Evolutionary conservation across 805 yeast species (phyloP), one percentile per base, ranked within the genome.

Genomic region (Maudiozyma turicensis): DNA sequence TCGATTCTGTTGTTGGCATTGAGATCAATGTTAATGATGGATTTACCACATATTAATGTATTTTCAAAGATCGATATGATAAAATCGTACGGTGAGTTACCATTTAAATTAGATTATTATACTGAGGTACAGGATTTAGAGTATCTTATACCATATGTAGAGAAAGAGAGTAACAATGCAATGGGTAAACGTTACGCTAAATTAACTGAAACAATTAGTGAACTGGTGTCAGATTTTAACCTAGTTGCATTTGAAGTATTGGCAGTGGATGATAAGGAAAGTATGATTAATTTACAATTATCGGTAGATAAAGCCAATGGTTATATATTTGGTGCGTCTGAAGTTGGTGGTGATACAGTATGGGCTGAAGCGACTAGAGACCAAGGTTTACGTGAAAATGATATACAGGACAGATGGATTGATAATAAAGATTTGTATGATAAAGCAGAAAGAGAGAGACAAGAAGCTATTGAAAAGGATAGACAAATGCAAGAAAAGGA

Each of bases 291-390:
- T 46, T 66, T 93, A 37, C 73, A 93, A 42, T 74, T 84, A 13
- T 72, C 79, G 1, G 79, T 93, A 8, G 99, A 93, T 61, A 90
- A 86, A 62, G 91, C 97, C 2, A 86, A 84, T 58, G 99, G 99
- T 0, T 93, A 93, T 63, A 76, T 86, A 56, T 88, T 87, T 70
- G 99, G 99, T 0, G 73, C 90, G 1, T 86, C 89, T 32, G 99
- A 93, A 57, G 74, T 91, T 7, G 96, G 97, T 2, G 99, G 98
- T n/a, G 99, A 93, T 61, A 79, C 91, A 0, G 81, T 93, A 1
- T 93, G 99, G 99, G 86, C 89, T n/a, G 96, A 91, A 57, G 96
- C 96, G 0, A 77, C 91, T 0, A 74, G 98, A 54, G 87, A 86
- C 61, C 82, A 90, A 39, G 81, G 86, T 9, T 66, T 73, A 43